Conservation (phyloP, 1,139 yeast genomes). For the Lodderomyces jiufengensis region DNA sequence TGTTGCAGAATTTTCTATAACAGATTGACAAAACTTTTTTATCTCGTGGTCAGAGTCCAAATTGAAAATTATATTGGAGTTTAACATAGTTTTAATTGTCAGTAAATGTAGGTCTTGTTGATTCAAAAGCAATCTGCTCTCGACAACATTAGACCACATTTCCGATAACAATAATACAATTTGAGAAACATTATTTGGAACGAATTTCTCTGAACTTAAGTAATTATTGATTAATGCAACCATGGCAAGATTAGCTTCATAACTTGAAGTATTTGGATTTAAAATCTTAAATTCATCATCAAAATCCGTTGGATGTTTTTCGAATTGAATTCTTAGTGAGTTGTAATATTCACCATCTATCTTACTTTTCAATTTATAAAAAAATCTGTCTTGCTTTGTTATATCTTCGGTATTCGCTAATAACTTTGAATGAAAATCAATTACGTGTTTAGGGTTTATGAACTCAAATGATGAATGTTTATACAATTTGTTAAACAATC, state of each 20-base stretch:
- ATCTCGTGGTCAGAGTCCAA: constrained; percentile 21
- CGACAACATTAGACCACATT: constrained; percentile 58
- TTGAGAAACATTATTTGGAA: constrained; percentile 5
- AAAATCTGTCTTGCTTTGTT: constrained; percentile 25
- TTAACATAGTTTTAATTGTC: constrained; percentile 46
- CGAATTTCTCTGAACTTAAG: constrained; percentile 6
- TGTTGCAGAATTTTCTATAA: constrained; percentile 52
- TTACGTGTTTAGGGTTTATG: constrained; percentile 11
- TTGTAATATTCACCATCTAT: constrained; percentile 34
- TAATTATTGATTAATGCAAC: constrained; percentile 16
- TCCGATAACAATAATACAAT: constrained; percentile 32
- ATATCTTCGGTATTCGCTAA: constrained; percentile 23
- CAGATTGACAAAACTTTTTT: constrained; percentile 35
- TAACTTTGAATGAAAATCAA: constrained; percentile 17
- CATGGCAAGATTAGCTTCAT: constrained; percentile 24
- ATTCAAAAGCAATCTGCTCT: constrained; percentile 55
- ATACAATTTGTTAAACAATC: constrained; percentile 28
- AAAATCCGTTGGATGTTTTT: constrained; percentile 5
- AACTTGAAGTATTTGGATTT: constrained; percentile 23
- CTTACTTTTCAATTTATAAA: constrained; percentile 44
- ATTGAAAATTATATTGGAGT: constrained; percentile 20
- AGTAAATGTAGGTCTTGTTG: constrained; percentile 61
- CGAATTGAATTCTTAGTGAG: constrained; percentile 13
- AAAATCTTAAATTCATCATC: constrained; percentile 15
- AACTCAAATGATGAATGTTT: constrained; percentile 6